Percentiles rank a stretch among this genome's conserved stretches.
These are phyloP conservation scores for Psilocybe cyanescens DNA, from an alignment of 768 basidiomycete genomes.

Conservation along the genomic window DNA sequence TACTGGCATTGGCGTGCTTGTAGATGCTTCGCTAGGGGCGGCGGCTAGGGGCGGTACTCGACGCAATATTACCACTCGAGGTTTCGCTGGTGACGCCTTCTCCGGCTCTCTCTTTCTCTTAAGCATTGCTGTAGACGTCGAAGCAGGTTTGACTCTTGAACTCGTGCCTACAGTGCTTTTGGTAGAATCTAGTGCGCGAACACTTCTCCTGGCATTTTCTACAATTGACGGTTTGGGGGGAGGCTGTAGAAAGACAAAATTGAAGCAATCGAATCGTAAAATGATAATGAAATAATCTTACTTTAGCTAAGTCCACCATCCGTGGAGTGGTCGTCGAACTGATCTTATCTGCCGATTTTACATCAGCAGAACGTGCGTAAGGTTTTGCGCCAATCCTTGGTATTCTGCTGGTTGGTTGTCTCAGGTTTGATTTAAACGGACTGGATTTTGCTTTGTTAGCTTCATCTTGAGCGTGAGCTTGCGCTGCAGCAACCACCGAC, in stretches of 20 bases:
- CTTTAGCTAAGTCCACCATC: slow-evolving; percentile 24
- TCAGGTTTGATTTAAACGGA: slow-evolving; percentile 48
- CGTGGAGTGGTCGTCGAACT: slow-evolving; percentile 19
- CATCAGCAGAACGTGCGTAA: slow-evolving; percentile 45
- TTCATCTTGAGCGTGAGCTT: slow-evolving; percentile 4
- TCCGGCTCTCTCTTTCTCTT: slow-evolving; percentile 48
- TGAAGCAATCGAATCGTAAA: background rate
- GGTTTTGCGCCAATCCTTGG: slow-evolving; percentile 64
- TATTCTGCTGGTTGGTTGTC: slow-evolving; percentile 60
- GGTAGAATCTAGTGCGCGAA: slow-evolving; percentile 11
- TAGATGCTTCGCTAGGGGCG: slow-evolving; percentile 8
- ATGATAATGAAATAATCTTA: slow-evolving; percentile 12
- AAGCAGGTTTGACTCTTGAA: slow-evolving; percentile 18
- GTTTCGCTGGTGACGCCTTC: slow-evolving; percentile 26
- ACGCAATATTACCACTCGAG: slow-evolving; percentile 29
- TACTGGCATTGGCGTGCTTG: slow-evolving; percentile 5
- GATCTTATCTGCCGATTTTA: slow-evolving; percentile 14
- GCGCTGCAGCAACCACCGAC: background rate
- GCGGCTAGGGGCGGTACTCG: slow-evolving; percentile 29
- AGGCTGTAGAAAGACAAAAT: slow-evolving; percentile 8
- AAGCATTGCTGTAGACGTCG: slow-evolving; percentile 26
- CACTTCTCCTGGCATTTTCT: slow-evolving; percentile 16
- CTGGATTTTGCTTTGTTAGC: slow-evolving; percentile 20
- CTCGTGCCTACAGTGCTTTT: slow-evolving; percentile 15
- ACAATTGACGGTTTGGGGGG: slow-evolving; percentile 7